These are phyloP conservation scores for Penicillium sp. DNA, from an alignment of 2,329 filamentous ascomycete species.

Conservation along the genomic window DNA sequence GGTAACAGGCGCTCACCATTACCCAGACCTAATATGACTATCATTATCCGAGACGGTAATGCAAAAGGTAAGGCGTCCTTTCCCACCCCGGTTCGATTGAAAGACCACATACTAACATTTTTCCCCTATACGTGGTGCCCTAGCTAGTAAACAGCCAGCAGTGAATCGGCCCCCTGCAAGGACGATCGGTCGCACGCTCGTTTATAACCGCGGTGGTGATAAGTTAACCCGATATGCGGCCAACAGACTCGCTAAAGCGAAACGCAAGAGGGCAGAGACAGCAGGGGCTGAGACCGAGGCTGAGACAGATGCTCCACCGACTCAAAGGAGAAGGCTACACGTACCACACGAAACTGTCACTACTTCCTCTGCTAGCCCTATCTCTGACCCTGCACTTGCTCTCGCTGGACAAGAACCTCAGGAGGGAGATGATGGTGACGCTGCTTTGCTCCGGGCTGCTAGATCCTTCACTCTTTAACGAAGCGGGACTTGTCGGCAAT, in stretches of 20 bases:
- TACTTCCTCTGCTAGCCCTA: not conserved
- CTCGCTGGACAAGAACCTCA: not conserved
- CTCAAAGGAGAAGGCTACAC: not conserved
- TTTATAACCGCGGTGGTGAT: not conserved
- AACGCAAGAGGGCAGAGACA: not conserved
- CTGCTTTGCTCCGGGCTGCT: not conserved
- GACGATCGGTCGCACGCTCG: not conserved
- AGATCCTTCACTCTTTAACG: not conserved
- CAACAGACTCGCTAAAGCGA: not conserved
- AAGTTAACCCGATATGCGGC: not conserved
- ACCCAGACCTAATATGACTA: not conserved
- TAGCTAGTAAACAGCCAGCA: not conserved
- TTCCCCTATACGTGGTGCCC: not conserved
- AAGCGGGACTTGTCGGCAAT: too few relatives aligned
- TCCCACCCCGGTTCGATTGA: not conserved
- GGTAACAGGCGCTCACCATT: not conserved
- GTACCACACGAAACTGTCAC: too few relatives aligned
- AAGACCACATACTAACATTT: not conserved
- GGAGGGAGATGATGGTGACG: not conserved
- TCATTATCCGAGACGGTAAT: not conserved
- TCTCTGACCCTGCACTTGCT: not conserved
- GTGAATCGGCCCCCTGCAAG: not conserved
- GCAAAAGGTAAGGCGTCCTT: not conserved
- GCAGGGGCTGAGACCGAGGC: not conserved
- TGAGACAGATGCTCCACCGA: not conserved